Evolutionary conservation across 345 rosid genomes (phyloP).

Genomic region (Litchi chinensis): DNA sequence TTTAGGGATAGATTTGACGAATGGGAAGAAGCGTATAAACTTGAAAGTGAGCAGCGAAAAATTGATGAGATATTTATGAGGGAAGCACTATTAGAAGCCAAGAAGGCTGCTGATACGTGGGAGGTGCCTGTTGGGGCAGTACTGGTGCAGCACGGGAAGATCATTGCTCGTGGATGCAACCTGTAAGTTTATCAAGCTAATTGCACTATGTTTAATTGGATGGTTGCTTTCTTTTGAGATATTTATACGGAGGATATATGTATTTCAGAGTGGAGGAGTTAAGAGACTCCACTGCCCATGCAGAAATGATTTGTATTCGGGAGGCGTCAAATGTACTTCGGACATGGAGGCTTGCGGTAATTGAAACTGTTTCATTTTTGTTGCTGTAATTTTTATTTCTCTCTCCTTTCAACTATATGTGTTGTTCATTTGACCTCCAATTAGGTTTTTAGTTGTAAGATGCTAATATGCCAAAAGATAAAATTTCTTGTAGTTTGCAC

Average conservation of each 20-base stretch:
- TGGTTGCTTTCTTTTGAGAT: conserved; percentile 16
- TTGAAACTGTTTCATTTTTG: conserved; percentile 18
- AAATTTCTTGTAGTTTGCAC: neutral
- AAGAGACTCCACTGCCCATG: conserved; percentile 96
- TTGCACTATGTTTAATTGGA: conserved; percentile 16
- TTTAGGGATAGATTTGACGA: conserved; percentile 80
- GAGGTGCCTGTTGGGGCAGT: conserved; percentile 99
- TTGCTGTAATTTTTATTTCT: neutral
- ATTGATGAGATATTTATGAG: conserved; percentile 89
- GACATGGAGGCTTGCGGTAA: conserved; percentile 93
- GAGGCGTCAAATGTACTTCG: conserved; percentile 77
- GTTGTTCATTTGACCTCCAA: conserved; percentile 4
- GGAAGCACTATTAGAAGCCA: conserved; percentile 91
- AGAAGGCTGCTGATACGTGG: conserved; percentile 94
- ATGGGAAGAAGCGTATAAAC: conserved; percentile 91
- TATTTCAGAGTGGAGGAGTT: conserved; percentile 87
- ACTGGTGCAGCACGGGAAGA: conserved; percentile 84
- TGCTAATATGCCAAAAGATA: neutral
- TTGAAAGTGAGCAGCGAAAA: conserved; percentile 69
- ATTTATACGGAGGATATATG: conserved; percentile 8
- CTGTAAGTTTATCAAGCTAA: conserved; percentile 57
- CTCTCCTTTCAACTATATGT: neutral
- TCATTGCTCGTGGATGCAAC: conserved; percentile 90
- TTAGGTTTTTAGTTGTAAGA: neutral
- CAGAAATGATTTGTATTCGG: conserved; percentile 94